Percentiles rank a stretch among this genome's conserved stretches.
Conservation (phyloP, 768 basidiomycete genomes). For the Inosperma sp. region DNA sequence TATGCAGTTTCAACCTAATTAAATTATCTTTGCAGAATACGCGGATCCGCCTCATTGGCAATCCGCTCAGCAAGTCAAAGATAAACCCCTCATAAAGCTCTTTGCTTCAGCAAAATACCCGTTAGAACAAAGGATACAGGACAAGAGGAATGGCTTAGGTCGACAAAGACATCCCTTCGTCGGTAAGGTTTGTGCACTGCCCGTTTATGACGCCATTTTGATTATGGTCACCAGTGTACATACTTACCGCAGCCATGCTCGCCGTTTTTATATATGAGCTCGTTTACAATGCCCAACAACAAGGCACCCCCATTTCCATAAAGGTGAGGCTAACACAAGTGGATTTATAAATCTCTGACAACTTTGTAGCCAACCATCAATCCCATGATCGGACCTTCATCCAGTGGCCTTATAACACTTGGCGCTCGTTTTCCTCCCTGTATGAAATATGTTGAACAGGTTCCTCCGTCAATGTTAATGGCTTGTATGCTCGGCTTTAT, state of each 20-base stretch:
- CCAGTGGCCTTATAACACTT: conserved; percentile 74
- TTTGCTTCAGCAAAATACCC: conserved; percentile 53
- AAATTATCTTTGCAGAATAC: conserved; percentile 47
- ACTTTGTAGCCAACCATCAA: conserved; percentile 66
- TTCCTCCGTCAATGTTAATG: conserved; percentile 51
- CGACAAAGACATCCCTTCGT: conserved; percentile 76
- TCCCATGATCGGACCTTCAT: conserved; percentile 87
- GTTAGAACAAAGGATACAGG: conserved; percentile 76
- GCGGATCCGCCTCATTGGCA: conserved; percentile 42
- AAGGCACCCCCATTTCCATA: conserved; percentile 82
- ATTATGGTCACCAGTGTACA: conserved; percentile 47
- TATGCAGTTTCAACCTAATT: neutral
- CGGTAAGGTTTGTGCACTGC: conserved; percentile 39
- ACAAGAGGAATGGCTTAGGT: conserved; percentile 81
- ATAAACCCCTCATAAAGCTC: conserved; percentile 37
- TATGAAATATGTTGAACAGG: conserved; percentile 65
- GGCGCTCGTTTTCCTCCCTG: conserved; percentile 94
- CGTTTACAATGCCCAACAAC: conserved; percentile 64
- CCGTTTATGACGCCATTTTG: conserved; percentile 12
- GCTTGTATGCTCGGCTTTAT: conserved; percentile 44
- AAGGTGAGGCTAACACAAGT: conserved; percentile 44
- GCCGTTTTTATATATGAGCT: conserved; percentile 82
- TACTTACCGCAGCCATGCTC: conserved; percentile 61
- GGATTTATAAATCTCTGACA: neutral
- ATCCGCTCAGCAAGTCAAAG: conserved; percentile 36